A percentile compares a stretch with the other conserved stretches of the same genome.
Evolutionary conservation across 768 basidiomycete species (phyloP).

Genomic region (Psilocybe azurescens): DNA sequence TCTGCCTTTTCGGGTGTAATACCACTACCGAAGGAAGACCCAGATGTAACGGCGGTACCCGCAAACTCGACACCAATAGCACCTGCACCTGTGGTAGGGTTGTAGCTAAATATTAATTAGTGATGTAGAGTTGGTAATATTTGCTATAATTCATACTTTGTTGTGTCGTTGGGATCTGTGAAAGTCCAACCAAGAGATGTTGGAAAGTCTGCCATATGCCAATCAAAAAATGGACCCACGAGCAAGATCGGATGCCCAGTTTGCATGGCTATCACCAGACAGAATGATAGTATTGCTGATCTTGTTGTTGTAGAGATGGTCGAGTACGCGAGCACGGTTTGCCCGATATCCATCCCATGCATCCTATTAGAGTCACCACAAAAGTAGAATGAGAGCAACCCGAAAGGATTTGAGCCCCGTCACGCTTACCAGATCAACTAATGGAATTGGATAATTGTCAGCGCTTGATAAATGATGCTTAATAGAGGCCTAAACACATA

Average conservation of each 20-base stretch:
- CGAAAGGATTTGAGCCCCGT: not conserved
- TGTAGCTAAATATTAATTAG: conserved; percentile 39
- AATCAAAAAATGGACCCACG: conserved; percentile 36
- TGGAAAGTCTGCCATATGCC: not conserved
- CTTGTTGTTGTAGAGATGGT: conserved; percentile 52
- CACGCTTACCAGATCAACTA: conserved; percentile 24
- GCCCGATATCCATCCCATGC: conserved; percentile 67
- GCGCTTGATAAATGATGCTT: not conserved
- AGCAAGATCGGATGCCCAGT: conserved; percentile 64
- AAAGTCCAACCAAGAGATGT: not conserved
- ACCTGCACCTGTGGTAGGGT: conserved; percentile 51
- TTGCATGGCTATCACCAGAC: conserved; percentile 68
- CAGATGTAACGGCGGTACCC: conserved; percentile 62
- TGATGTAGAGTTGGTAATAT: not conserved
- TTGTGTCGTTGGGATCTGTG: conserved; percentile 55
- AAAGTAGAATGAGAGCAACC: not conserved
- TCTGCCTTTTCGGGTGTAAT: conserved; percentile 45
- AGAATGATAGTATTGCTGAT: conserved; percentile 61
- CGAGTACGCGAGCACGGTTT: conserved; percentile 55
- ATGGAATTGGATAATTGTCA: not conserved
- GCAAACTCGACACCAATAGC: conserved; percentile 66
- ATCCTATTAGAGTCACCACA: conserved; percentile 36
- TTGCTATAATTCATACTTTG: conserved; percentile 34
- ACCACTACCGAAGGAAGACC: conserved; percentile 48
- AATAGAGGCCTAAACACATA: conserved; percentile 26